These are phyloP conservation scores for Yamadazyma kanchanaburiensis DNA, from an alignment of 1,139 yeast species.

Conservation along the genomic window DNA sequence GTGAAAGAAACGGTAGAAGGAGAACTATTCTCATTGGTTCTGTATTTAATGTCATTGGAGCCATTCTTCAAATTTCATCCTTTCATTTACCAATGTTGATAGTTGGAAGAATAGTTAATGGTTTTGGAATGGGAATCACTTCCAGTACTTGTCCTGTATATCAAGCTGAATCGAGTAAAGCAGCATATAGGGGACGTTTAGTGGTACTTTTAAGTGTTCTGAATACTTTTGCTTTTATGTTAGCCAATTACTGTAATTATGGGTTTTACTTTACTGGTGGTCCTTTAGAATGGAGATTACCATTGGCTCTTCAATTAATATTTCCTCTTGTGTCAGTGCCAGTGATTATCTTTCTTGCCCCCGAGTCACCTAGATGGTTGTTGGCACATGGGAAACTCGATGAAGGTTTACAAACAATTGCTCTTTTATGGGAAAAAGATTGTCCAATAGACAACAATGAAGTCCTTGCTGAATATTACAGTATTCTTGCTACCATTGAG, in stretches of 20 bases:
- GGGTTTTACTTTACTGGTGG: slow-evolving; percentile 19
- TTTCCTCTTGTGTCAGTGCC: slow-evolving; percentile 20
- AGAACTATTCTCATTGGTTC: slow-evolving; percentile 22
- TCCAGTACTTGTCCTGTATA: slow-evolving; percentile 28
- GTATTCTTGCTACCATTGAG: slow-evolving; percentile 13
- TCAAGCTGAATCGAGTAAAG: slow-evolving; percentile 31
- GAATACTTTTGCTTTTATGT: slow-evolving; percentile 21
- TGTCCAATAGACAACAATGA: slow-evolving; percentile 6
- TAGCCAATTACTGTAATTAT: slow-evolving; percentile 21
- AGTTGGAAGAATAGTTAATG: slow-evolving; percentile 36
- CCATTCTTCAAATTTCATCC: slow-evolving; percentile 23
- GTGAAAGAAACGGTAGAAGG: slow-evolving; percentile 25
- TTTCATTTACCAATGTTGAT: slow-evolving; percentile 19
- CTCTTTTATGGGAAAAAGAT: slow-evolving; percentile 12
- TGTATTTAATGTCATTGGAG: slow-evolving; percentile 21
- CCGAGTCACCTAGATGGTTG: slow-evolving; percentile 48
- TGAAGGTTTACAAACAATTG: slow-evolving; percentile 13
- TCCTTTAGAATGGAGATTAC: slow-evolving; percentile 24
- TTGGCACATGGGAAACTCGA: slow-evolving; percentile 15
- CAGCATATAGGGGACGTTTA: slow-evolving; percentile 27
- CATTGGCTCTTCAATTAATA: slow-evolving; percentile 28
- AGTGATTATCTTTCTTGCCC: slow-evolving; percentile 25
- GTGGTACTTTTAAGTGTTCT: slow-evolving; percentile 28
- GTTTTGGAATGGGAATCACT: slow-evolving; percentile 31
- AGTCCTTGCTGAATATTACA: slow-evolving; percentile 13